These are phyloP conservation scores for Biscogniauxia sp. DNA, from an alignment of 2,329 filamentous ascomycete genomes.

Conservation along the genomic window DNA sequence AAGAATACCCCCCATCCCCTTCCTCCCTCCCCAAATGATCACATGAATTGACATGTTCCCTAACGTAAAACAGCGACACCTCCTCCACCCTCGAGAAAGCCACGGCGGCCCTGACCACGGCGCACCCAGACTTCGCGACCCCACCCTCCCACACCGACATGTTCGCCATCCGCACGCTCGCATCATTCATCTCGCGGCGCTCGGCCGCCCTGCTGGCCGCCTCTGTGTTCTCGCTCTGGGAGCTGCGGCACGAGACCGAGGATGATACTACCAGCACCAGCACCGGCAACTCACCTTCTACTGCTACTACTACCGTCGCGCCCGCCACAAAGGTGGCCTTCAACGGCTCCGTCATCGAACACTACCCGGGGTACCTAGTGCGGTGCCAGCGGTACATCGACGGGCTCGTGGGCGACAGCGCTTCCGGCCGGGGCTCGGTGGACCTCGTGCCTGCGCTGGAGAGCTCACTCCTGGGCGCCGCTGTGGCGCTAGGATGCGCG, in stretches of 20 bases:
- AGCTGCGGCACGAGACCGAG: slow-evolving; percentile 50
- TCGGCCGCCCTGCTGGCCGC: slow-evolving; percentile 60
- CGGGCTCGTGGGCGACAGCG: slow-evolving; percentile 43
- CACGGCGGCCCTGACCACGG: slow-evolving; percentile 46
- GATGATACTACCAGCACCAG: slow-evolving; percentile 22
- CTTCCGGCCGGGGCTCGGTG: slow-evolving; percentile 39
- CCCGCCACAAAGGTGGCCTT: slow-evolving; percentile 64
- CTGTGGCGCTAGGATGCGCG: slow-evolving; percentile 61
- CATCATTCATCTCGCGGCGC: slow-evolving; percentile 54
- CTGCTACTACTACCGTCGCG: slow-evolving; percentile 35
- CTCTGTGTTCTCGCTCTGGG: slow-evolving; percentile 58
- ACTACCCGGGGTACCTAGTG: slow-evolving; percentile 66
- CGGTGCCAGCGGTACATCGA: slow-evolving; percentile 64
- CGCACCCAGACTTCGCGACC: slow-evolving; percentile 43
- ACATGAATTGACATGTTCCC: too few relatives aligned
- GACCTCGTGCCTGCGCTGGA: slow-evolving; percentile 68
- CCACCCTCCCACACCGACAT: slow-evolving; percentile 45
- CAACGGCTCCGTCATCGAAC: slow-evolving; percentile 77
- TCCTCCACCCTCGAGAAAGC: slow-evolving; percentile 43
- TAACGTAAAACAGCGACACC: slow-evolving; percentile 39
- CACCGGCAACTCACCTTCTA: neutral
- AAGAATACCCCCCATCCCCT: too few relatives aligned
- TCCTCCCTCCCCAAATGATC: too few relatives aligned
- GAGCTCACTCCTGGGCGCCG: slow-evolving; percentile 72
- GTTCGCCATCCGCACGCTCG: slow-evolving; percentile 49